phyloP scores from a whole-genome alignment of 2,329 filamentous ascomycete genomes.

The Leptographium lundbergii region DNA sequence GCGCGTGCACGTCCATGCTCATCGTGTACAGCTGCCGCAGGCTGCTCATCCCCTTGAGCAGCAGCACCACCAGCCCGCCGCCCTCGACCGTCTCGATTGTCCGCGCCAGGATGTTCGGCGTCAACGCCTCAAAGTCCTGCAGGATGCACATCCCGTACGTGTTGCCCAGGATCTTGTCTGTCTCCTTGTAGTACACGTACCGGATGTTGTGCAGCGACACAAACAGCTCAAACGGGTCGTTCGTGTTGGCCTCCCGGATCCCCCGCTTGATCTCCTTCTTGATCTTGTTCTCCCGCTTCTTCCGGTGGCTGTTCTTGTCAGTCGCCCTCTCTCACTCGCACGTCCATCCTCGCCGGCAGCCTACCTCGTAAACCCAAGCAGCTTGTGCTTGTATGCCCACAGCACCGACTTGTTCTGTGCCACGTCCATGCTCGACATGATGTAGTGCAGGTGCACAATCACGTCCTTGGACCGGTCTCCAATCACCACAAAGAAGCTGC shows the following conservation, averaged over 20 bases:
- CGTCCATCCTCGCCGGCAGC: neutral
- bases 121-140: constrained; percentile 95
- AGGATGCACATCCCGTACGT: constrained; percentile 75
- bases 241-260: constrained; percentile 78
- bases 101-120: constrained; percentile 87
- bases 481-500: constrained; percentile 95
- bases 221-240: constrained; percentile 96
- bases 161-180: constrained; percentile 94
- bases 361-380: constrained; percentile 77
- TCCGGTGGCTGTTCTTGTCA: constrained; percentile 56
- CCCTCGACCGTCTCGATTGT: constrained; percentile 98
- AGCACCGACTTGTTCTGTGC: constrained; percentile 92
- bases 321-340: neutral
- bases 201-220: constrained; percentile 93
- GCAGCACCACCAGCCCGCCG: constrained; percentile 76
- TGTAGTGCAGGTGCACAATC: constrained; percentile 86
- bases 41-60: constrained; percentile 93
- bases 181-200: constrained; percentile 99
- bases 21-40: constrained; percentile 94
- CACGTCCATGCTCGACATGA: constrained; percentile 60
- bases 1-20: constrained; percentile 94
- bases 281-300: constrained; percentile 97
- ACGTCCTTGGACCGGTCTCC: constrained; percentile 92
- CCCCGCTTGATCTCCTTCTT: constrained; percentile 97
- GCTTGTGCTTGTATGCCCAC: constrained; percentile 96